Percentiles rank a stretch among this genome's conserved stretches.
Evolutionary conservation across 768 basidiomycete species (phyloP).

Genomic region (Podaxis sp.): DNA sequence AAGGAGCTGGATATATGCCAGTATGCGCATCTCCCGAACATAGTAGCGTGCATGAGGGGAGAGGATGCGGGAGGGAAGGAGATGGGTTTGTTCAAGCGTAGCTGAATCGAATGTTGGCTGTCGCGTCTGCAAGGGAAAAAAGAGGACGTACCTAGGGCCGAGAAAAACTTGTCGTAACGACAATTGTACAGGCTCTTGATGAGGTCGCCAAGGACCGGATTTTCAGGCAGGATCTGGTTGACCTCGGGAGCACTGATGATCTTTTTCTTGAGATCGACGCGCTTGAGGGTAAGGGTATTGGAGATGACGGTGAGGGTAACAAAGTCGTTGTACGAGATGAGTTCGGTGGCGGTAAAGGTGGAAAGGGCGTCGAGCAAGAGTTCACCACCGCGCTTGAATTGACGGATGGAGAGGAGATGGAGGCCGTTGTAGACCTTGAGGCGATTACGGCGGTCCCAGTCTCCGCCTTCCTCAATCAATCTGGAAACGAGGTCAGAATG

Average conservation of each 20-base stretch:
- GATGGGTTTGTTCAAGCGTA: slow-evolving; percentile 82
- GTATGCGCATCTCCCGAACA: slow-evolving; percentile 93
- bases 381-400: slow-evolving; percentile 85
- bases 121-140: neutral
- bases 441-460: slow-evolving; percentile 97
- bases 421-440: slow-evolving; percentile 94
- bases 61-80: slow-evolving; percentile 85
- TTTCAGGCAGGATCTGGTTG: slow-evolving; percentile 76
- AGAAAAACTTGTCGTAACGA: slow-evolving; percentile 93
- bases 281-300: slow-evolving; percentile 70
- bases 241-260: slow-evolving; percentile 90
- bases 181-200: slow-evolving; percentile 89
- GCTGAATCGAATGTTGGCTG: slow-evolving; percentile 41
- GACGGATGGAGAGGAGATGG: slow-evolving; percentile 83
- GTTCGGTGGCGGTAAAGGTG: slow-evolving; percentile 92
- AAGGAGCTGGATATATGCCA: slow-evolving; percentile 89
- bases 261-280: slow-evolving; percentile 92
- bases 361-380: slow-evolving; percentile 89
- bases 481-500: slow-evolving; percentile 35
- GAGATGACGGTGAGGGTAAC: slow-evolving; percentile 82
- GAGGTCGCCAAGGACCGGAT: slow-evolving; percentile 80
- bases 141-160: slow-evolving; percentile 66
- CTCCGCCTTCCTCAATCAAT: slow-evolving; percentile 91
- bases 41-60: slow-evolving; percentile 87
- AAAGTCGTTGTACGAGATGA: slow-evolving; percentile 87